phyloP scores from a whole-genome alignment of 768 basidiomycete species.

The Boletus subcaerulescens region DNA sequence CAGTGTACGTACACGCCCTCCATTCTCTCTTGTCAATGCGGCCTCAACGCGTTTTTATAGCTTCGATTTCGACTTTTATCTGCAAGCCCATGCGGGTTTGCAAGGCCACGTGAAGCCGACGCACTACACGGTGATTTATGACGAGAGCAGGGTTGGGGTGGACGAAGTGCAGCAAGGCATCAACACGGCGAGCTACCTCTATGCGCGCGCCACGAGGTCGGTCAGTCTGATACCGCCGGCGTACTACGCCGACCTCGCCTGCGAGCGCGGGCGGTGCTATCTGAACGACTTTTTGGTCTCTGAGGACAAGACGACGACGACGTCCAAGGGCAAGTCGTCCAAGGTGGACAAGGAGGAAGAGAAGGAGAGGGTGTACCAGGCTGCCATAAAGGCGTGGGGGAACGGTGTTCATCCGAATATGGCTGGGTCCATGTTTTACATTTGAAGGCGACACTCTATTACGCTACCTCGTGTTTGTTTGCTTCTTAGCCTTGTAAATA shows the following conservation, averaged over 20 bases:
- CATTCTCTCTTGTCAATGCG: neutral
- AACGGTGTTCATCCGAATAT: constrained; percentile 55
- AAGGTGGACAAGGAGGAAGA: constrained; percentile 31
- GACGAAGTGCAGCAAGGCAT: constrained; percentile 75
- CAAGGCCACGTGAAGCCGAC: constrained; percentile 72
- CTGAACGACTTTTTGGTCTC: constrained; percentile 65
- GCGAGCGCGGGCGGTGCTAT: constrained; percentile 76
- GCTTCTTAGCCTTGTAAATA: neutral
- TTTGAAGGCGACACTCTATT: no score
- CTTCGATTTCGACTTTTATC: constrained; percentile 64
- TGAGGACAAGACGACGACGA: constrained; percentile 46
- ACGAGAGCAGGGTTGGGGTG: constrained; percentile 66
- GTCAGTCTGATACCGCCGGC: constrained; percentile 80
- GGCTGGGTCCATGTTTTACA: constrained; percentile 72
- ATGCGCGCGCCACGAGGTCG: constrained; percentile 79
- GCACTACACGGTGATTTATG: constrained; percentile 78
- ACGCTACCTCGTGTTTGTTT: neutral
- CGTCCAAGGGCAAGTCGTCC: constrained; percentile 36
- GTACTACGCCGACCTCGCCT: constrained; percentile 80
- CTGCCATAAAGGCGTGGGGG: constrained; percentile 43
- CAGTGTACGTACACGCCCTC: constrained; percentile 41
- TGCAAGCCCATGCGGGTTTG: constrained; percentile 73
- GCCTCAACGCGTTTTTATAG: constrained; percentile 26
- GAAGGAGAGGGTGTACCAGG: constrained; percentile 15
- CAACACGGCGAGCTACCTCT: constrained; percentile 67